Evolutionary conservation across 2,329 filamentous ascomycete genomes (phyloP), one percentile per base, ranked within the genome.

Genomic region (Pleurostoma richardsiae): DNA sequence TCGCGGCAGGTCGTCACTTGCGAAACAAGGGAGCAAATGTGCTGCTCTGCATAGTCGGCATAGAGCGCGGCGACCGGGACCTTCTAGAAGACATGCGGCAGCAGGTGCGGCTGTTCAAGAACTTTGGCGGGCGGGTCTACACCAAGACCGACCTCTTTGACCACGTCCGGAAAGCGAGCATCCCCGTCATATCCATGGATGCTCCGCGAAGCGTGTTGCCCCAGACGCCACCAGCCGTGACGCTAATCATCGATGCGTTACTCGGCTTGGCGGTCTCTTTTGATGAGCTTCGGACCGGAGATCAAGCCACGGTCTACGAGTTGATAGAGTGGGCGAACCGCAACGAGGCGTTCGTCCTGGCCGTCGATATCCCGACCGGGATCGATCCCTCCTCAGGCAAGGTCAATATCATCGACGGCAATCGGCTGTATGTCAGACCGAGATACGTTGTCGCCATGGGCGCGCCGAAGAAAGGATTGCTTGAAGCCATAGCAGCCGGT

Each of bases 301-400:
- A 95, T 54, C 89, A 95, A 62, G 83, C 85, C 4, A 86, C 86
- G 0, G 88, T 90, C 0, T 91, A 95, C 59, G 87, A 95, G 60
- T 80, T 96, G 59, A 94, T 96, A 59, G 86, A 90, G 52, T 97
- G 91, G 90, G 86, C 90, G 3, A 97, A 96, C 61, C 85, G 90
- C 53, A 88, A 85, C 61, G 88, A 90, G 53, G 84, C 90, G 1
- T 83, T 85, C 48, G 85, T 94, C 3, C 71, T 99, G 26, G 88
- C 90, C 0, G 81, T 99, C n/a, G 92, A 96, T 61, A 82, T 95
- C 5, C 94, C 94, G 1, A 92, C 88, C 0, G 94, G 94, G 4
- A 82, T 96, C 43, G 90, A 92, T 53, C 89, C 88, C 3, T 82
- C 83, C 0, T 85, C 83, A 38, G 90, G 90, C 58, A 79, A 78